These are phyloP conservation scores for Zopfochytrium polystomum DNA, from an alignment of 371 early-diverging fungal species.

Conservation along the genomic window DNA sequence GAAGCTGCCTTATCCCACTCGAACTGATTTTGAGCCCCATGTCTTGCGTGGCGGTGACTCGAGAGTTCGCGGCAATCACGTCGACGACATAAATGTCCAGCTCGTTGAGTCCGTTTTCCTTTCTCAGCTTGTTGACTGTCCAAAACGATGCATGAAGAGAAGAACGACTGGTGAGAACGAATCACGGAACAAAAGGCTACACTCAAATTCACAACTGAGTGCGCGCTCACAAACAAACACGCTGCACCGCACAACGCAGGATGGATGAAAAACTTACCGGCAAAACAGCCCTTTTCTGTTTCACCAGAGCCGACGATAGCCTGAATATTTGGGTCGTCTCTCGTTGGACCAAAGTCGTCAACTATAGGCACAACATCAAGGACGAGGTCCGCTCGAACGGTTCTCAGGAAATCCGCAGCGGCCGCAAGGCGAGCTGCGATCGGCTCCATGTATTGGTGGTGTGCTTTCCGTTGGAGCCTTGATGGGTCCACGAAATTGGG, in stretches of 20 bases:
- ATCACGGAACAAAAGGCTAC: background rate
- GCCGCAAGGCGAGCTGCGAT: constrained; percentile 57
- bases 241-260: no score
- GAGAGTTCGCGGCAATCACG: constrained; percentile 46
- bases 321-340: constrained; percentile 66
- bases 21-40: background rate
- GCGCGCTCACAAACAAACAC: background rate
- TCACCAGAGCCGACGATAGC: constrained; percentile 88
- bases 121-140: constrained; percentile 56
- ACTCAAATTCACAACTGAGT: background rate
- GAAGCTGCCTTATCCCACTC: background rate
- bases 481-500: constrained; percentile 15
- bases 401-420: constrained; percentile 60
- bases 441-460: constrained; percentile 67
- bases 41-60: background rate
- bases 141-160: constrained; percentile 43
- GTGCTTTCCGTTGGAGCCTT: constrained; percentile 71
- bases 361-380: constrained; percentile 67
- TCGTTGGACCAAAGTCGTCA: constrained; percentile 90
- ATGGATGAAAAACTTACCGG: constrained; percentile 48
- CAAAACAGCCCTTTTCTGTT: constrained; percentile 72
- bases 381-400: constrained; percentile 43
- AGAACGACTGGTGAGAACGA: background rate
- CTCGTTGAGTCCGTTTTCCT: constrained; percentile 46
- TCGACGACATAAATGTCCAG: constrained; percentile 72